Evolutionary conservation across 225 moss, liverwort and hornwort genomes (phyloP).

Genomic region (Asterella californica): DNA sequence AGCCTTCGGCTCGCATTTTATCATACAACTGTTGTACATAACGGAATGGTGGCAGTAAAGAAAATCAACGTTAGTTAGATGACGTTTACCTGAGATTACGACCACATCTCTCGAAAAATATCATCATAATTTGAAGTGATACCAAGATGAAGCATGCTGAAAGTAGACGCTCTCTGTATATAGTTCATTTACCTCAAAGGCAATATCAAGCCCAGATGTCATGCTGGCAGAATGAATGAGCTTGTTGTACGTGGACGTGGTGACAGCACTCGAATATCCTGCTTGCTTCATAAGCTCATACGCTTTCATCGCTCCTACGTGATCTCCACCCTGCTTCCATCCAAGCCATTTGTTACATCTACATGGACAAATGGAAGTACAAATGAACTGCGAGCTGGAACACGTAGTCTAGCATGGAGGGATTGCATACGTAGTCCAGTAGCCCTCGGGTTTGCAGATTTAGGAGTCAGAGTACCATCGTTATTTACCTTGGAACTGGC

Average conservation of each 20-base stretch:
- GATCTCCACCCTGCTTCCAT: constrained; percentile 60
- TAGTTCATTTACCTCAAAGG: constrained; percentile 51
- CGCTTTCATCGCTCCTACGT: constrained; percentile 69
- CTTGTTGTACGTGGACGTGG: constrained; percentile 77
- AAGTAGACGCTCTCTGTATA: too few relatives aligned
- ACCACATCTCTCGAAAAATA: not conserved
- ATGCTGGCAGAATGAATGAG: constrained; percentile 82
- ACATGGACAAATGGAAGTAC: too few relatives aligned
- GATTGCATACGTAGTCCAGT: not conserved
- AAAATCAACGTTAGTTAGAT: not conserved
- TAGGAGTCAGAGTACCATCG: not conserved
- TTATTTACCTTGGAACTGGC: constrained; percentile 69
- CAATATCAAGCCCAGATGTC: constrained; percentile 70
- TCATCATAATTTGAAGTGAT: not conserved
- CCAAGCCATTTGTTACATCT: not conserved
- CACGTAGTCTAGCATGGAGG: not conserved
- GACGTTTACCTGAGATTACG: not conserved
- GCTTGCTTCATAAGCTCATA: constrained; percentile 64
- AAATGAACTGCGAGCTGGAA: not conserved
- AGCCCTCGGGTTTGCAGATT: not conserved
- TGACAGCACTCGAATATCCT: constrained; percentile 63
- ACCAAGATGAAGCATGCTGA: not conserved
- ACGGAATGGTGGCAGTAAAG: not conserved
- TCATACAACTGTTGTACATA: constrained; percentile 54
- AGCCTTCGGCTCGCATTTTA: constrained; percentile 69